Conservation (phyloP, 1,284 basidiomycete genomes). For the Exobasidium rhododendri region DNA sequence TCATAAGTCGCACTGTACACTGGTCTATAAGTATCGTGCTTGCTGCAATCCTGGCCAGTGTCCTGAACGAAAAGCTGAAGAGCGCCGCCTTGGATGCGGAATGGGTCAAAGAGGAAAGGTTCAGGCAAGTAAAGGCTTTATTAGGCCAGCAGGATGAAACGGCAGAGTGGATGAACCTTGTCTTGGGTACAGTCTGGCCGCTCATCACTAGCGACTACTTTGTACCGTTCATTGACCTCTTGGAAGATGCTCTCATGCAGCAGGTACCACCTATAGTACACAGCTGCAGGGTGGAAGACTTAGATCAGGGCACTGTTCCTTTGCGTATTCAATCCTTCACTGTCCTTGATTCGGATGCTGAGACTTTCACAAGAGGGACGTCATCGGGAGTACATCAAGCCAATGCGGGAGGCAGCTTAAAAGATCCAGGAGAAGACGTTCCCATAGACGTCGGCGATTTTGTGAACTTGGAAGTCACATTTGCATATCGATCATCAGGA, state of each 20-base stretch:
- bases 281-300: conserved; percentile 42
- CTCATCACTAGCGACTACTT: conserved; percentile 47
- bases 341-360: conserved; percentile 27
- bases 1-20: not conserved
- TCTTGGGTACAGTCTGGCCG: conserved; percentile 42
- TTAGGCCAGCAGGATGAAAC: conserved; percentile 22
- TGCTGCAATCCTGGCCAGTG: not conserved
- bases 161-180: conserved; percentile 47
- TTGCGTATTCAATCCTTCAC: conserved; percentile 38
- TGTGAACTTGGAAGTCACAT: conserved; percentile 43
- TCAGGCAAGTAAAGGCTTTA: not conserved
- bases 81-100: not conserved
- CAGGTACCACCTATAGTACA: conserved; percentile 50
- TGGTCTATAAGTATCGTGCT: not conserved
- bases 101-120: conserved; percentile 2
- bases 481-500: conserved; percentile 35
- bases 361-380: conserved; percentile 26
- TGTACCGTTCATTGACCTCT: conserved; percentile 45
- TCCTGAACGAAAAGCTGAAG: not conserved
- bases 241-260: conserved; percentile 49
- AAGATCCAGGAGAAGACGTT: conserved; percentile 3
- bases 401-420: not conserved
- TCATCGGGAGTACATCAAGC: conserved; percentile 12
- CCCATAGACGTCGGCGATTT: conserved; percentile 35
- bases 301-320: conserved; percentile 46